Evolutionary conservation across 148 eudicot species (phyloP), one percentile per base, ranked within the genome.

Genomic region (Spergularia marina): DNA sequence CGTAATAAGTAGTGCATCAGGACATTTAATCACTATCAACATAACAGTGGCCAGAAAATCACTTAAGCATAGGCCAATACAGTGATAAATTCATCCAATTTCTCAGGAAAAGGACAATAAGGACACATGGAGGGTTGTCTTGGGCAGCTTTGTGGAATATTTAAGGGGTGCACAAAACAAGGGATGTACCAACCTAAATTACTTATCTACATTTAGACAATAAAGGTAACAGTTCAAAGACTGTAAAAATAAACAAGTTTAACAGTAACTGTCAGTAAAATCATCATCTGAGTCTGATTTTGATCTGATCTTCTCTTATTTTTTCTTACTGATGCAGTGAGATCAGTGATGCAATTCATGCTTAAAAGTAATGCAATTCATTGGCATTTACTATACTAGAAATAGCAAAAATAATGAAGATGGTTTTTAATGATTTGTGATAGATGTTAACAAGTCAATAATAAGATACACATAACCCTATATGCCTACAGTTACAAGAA

Each of bases 381-480:
- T 71, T 44, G 70, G 58, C 53, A 78, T 54, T 78, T 78, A 53
- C 68, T 69, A 53, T 36, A 23, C 81, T 65, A 64, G 51, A 78
- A 54, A 72, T 78, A 53, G 76, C 53, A 65, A 64, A 64, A 64
- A 52, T 71, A 64, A 77, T 64, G 41, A 74, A 36, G 44, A 30
- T 30, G 69, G 65, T 4, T 53, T 36, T 62, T 63, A 71, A 62
- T 71, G 49, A 64, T 72, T 71, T 53, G 10, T 64, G 65, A 65
- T 39, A 52, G 75, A 78, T 72, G 76, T 72, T 60, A 72, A 72
- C 76, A 23, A 56, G 72, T 71, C 80, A 77, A 52, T 51, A 51
- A 52, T 51, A 44, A 16, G 75, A 23, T 55, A 25, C 44, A 72
- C 65, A 56, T 18, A 56, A 65, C 65, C 55, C 75, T 40, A 59